phyloP scores from a whole-genome alignment of 768 basidiomycete genomes.

The Xerocomellus intermedius region DNA sequence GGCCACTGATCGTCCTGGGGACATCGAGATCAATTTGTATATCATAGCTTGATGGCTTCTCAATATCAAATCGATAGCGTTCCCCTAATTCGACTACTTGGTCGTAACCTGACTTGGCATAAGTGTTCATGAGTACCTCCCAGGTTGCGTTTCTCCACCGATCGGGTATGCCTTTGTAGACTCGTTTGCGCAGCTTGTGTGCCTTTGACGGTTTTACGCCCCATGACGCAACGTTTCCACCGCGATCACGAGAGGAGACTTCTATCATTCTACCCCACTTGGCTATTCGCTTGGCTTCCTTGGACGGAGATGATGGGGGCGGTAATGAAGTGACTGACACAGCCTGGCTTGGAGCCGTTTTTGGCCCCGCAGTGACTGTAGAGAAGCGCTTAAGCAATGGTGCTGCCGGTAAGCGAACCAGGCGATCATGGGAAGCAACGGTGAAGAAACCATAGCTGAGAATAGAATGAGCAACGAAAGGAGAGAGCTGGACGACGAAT shows the following conservation, averaged over 20 bases:
- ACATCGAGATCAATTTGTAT: constrained; percentile 98
- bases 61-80: constrained; percentile 63
- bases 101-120: constrained; percentile 43
- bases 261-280: constrained; percentile 95
- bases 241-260: constrained; percentile 64
- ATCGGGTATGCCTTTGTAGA: constrained; percentile 96
- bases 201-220: constrained; percentile 60
- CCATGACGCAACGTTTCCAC: constrained; percentile 80
- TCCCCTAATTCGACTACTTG: constrained; percentile 44
- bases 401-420: constrained; percentile 64
- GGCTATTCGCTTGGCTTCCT: constrained; percentile 73
- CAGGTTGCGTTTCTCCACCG: constrained; percentile 93
- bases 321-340: constrained; percentile 48
- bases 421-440: constrained; percentile 77
- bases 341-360: constrained; percentile 45
- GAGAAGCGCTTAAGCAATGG: constrained; percentile 62
- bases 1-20: constrained; percentile 91
- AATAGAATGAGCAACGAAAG: constrained; percentile 13
- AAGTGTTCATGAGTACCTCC: constrained; percentile 72
- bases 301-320: constrained; percentile 44
- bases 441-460: constrained; percentile 90
- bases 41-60: constrained; percentile 85
- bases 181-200: constrained; percentile 66
- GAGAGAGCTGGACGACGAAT: not conserved
- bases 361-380: constrained; percentile 43